Evolutionary conservation across 768 basidiomycete genomes (phyloP).

Genomic region (Butyriboletus loyo): DNA sequence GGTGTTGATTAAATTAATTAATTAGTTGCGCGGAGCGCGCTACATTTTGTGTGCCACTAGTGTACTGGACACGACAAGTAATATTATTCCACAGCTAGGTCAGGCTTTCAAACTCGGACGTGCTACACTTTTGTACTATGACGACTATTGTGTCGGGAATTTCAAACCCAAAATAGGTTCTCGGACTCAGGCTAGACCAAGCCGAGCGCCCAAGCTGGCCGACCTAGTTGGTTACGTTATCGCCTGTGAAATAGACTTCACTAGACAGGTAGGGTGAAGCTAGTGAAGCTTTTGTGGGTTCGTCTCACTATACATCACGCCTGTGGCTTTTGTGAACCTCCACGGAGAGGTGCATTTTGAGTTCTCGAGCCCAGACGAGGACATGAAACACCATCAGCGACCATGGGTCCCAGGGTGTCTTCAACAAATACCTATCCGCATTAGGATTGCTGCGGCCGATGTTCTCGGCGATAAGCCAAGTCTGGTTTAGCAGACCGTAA

Average conservation of each 20-base stretch:
- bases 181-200: too few relatives aligned
- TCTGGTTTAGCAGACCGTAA: slow-evolving; percentile 4
- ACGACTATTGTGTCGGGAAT: too few relatives aligned
- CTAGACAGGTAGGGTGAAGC: background rate
- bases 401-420: background rate
- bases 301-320: slow-evolving; percentile 3
- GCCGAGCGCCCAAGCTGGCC: background rate
- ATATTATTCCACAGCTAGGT: too few relatives aligned
- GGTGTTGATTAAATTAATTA: too few relatives aligned
- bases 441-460: slow-evolving; percentile 19
- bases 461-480: slow-evolving; percentile 9
- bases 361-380: background rate
- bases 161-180: too few relatives aligned
- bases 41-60: too few relatives aligned
- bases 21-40: too few relatives aligned
- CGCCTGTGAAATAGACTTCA: background rate
- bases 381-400: slow-evolving; percentile 1
- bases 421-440: slow-evolving; percentile 3
- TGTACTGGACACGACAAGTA: too few relatives aligned
- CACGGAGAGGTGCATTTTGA: background rate
- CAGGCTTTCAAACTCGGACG: too few relatives aligned
- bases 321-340: background rate
- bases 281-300: background rate
- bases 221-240: slow-evolving; percentile 10
- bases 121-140: too few relatives aligned